Percentiles rank a stretch among this genome's conserved stretches.
phyloP scores from a whole-genome alignment of 352 stramenopile genomes.

The Globisporangium uncinulatum region DNA sequence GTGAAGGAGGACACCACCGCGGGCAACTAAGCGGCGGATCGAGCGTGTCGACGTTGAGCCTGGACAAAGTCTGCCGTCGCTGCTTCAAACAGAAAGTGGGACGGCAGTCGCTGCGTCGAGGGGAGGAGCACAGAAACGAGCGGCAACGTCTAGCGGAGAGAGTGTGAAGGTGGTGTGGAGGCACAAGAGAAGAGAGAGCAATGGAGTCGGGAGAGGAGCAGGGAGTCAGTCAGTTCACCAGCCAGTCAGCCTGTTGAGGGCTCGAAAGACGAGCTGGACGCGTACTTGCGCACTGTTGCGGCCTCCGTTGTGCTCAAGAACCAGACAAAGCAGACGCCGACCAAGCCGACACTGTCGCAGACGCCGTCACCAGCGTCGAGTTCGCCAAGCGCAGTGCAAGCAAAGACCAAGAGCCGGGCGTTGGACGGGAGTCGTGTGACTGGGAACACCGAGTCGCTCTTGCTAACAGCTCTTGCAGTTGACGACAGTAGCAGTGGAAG shows the following conservation, averaged over 20 bases:
- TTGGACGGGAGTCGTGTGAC: not conserved
- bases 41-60: not conserved
- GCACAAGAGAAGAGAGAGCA: not conserved
- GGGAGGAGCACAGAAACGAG: not conserved
- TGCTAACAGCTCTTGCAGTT: no score
- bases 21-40: conserved; percentile 5
- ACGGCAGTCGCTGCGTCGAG: no score
- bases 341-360: not conserved
- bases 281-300: conserved; percentile 58
- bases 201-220: conserved; percentile 1
- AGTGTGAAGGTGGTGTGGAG: not conserved
- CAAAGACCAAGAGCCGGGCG: not conserved
- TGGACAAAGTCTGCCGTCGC: no score
- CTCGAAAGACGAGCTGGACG: conserved; percentile 51
- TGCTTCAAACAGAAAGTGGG: no score
- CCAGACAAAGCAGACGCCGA: conserved; percentile 10
- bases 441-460: not conserved
- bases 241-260: conserved; percentile 17
- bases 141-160: conserved; percentile 1
- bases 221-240: not conserved
- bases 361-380: not conserved
- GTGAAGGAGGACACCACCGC: conserved; percentile 88
- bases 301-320: conserved; percentile 63
- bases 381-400: not conserved
- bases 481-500: no score